Evolutionary conservation across 768 basidiomycete species (phyloP), one percentile per base, ranked within the genome.

Genomic region (Amanita fuliginea): DNA sequence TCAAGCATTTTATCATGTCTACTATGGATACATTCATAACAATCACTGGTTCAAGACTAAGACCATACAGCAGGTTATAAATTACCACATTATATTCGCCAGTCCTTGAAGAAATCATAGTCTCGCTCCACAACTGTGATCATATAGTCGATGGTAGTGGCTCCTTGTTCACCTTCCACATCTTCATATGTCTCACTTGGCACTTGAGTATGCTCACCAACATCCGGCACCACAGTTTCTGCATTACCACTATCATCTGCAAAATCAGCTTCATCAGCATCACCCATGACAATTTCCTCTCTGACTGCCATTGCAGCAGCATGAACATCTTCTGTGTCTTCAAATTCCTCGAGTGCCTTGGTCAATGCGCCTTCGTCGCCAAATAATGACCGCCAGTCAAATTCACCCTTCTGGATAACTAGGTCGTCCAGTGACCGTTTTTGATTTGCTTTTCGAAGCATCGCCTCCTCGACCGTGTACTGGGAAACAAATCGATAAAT

Each of bases 381-480:
- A 59, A 96, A 80, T 53, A 95, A 68, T 35, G 84, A 75, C 44
- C 90, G 79, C 93, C 93, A 95, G 64, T 96, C 92, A 59, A 97
- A 97, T 62, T 86, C 89, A 41, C 94, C 94, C 59, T 81, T 82
- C 61, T 93, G 90, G 50, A 97, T 96, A 56, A 97, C 91, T 45
- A 96, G 72, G 52, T 77, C 83, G 61, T 96, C 91, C 51, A 98
- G 70, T 7, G 85, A 80, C 45, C 93, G 83, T 65, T 98, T 98
- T 68, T 98, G 94, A 57, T 98, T 94, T n/a, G 94, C 94, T 63
- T 95, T 96, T 54, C 84, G 83, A 28, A 98, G 77, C 79, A 98
- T 87, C 46, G 92, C 90, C 65, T 97, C 94, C 64, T 98, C 94
- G 28, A 98, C 91, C 0, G 94, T 94, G 64, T 86, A 77, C 51